A percentile compares a stretch with the other conserved stretches of the same genome.
Evolutionary conservation across 192 early-diverging fungal genomes (phyloP).

Genomic region (Linnemannia schmuckeri): DNA sequence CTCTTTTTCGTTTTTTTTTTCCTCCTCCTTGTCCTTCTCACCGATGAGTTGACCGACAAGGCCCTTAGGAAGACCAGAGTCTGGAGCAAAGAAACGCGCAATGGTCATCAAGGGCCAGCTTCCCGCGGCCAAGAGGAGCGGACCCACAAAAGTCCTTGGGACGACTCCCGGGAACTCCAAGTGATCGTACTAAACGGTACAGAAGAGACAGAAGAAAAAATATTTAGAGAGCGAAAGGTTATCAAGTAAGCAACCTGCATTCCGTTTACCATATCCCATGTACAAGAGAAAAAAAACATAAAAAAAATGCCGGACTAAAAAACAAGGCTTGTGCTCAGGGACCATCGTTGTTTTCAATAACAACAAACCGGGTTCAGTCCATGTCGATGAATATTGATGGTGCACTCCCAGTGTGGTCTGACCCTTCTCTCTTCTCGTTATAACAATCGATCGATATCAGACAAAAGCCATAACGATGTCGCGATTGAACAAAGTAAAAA

Average conservation of each 20-base stretch:
- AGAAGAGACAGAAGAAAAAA: neutral
- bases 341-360: neutral
- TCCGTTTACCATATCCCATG: neutral
- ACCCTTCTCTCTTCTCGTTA: neutral
- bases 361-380: neutral
- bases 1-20: neutral
- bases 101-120: slow-evolving; percentile 63
- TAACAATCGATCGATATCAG: neutral
- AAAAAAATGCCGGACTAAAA: neutral
- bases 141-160: slow-evolving; percentile 92
- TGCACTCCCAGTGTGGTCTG: neutral
- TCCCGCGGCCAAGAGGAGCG: slow-evolving; percentile 70
- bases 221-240: slow-evolving; percentile 4
- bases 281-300: neutral
- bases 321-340: slow-evolving; percentile 1
- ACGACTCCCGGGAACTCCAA: slow-evolving; percentile 95
- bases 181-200: slow-evolving; percentile 78
- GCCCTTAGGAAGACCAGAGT: slow-evolving; percentile 45
- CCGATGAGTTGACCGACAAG: slow-evolving; percentile 58
- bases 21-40: slow-evolving; percentile 20
- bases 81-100: slow-evolving; percentile 21
- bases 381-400: too few relatives aligned
- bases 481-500: too few relatives aligned
- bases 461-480: neutral
- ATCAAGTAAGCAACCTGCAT: neutral